Percentiles rank a stretch among this genome's conserved stretches.
Conservation (phyloP, 768 basidiomycete species). For the Pholiota molesta region DNA sequence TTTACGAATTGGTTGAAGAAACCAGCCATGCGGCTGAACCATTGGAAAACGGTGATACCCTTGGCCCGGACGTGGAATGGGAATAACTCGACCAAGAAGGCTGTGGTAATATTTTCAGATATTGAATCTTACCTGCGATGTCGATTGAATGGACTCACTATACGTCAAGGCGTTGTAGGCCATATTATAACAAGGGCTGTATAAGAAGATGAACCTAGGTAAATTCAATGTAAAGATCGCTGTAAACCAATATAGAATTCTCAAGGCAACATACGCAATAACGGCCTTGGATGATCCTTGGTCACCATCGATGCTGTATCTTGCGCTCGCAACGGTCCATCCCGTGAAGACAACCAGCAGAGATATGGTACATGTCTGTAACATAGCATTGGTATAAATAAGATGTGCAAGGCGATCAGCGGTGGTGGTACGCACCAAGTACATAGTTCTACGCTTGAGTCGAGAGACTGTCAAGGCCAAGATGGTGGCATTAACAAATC, state of each 20-base stretch:
- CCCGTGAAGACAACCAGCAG: slow-evolving; percentile 50
- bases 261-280: slow-evolving; percentile 40
- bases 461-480: slow-evolving; percentile 52
- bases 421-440: slow-evolving; percentile 39
- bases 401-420: neutral
- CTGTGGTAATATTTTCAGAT: slow-evolving; percentile 29
- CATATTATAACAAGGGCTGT: slow-evolving; percentile 58
- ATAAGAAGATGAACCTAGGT: slow-evolving; percentile 56
- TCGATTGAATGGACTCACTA: slow-evolving; percentile 31
- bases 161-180: slow-evolving; percentile 61
- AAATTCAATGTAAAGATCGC: neutral
- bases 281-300: slow-evolving; percentile 51
- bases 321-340: slow-evolving; percentile 58
- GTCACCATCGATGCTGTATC: slow-evolving; percentile 42
- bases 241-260: too few relatives aligned
- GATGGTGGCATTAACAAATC: slow-evolving; percentile 53
- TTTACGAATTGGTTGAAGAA: slow-evolving; percentile 73
- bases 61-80: slow-evolving; percentile 64
- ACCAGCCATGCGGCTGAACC: slow-evolving; percentile 53
- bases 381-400: neutral
- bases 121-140: neutral
- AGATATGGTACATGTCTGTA: slow-evolving; percentile 47
- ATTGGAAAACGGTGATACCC: slow-evolving; percentile 65
- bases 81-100: slow-evolving; percentile 70
- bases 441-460: slow-evolving; percentile 50